Base-by-base conservation (phyloP, 768 basidiomycete genomes). In the Termitomyces sp. region DNA sequence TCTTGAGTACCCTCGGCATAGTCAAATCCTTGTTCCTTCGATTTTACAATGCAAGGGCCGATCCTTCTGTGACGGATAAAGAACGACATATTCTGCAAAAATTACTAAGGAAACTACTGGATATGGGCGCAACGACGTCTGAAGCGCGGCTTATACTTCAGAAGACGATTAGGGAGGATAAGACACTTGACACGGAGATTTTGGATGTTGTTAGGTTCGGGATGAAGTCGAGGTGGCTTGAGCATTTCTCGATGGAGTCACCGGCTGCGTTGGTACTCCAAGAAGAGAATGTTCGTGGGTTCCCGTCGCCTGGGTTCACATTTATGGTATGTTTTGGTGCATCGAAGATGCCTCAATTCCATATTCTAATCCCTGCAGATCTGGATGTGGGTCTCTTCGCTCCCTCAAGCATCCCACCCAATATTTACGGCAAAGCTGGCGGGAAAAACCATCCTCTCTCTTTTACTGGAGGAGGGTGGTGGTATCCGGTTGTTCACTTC, bases 191-290 rank as follows among this genome's bases (percentile, higher is more conserved):
- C 60, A 66, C 72, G 6, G 88, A 89, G 48, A 77, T 90, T 36
- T 68, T 92, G 46, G 90, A 90, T 45, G 70, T 91, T 28, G 77
- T 93, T 54, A 81, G 87, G 7, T 77, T 80, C 47, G 84, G 83
- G 3, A 85, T 90, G 78, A 87, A 83, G 68, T 84, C 84, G 39
- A 79, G 84, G 34, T 93, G 91, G 92, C 83, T 88, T 0, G 81
- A 85, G 56, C 91, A 93, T 66, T 81, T 94, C 59, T 88, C 84
- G 3, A 72, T 92, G 63, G 84, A 85, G 66, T 78, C 79, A 2
- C 68, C 73, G 5, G 81, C 87, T 3, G 72, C 80, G 9, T 61
- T 91, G 6, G 72, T 75, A 4, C 67, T 86, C 33, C 69, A 71
- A 1, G 79, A 84, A 46, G 72, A 75, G n/a, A 72, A 69, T n/a